A percentile compares a stretch with the other conserved stretches of the same genome.
These are phyloP conservation scores for Dictyostelium firmibasis DNA, from an alignment of 78 protist genomes.

Conservation along the genomic window DNA sequence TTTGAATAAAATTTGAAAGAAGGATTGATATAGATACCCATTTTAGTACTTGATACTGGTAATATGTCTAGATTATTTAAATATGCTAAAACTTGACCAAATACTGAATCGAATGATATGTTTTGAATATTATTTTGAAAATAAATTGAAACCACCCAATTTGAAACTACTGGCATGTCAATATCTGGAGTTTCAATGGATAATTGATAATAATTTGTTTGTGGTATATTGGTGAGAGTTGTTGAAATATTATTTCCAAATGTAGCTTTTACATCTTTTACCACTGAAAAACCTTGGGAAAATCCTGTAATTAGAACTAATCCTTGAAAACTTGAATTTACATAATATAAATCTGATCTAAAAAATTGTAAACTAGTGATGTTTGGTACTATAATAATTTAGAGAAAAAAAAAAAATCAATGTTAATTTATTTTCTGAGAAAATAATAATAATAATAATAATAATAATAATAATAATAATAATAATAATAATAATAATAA, in stretches of 20 bases:
- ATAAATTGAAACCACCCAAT: neutral
- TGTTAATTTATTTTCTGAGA: no score
- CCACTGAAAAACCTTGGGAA: neutral
- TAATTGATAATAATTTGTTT: neutral
- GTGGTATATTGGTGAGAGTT: neutral
- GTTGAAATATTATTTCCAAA: neutral
- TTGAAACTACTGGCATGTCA: neutral
- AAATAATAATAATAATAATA: no score
- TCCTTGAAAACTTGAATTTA: neutral
- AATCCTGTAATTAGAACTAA: neutral
- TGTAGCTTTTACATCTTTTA: neutral
- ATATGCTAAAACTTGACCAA: neutral
- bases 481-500: no score
- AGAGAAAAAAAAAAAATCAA: no score
- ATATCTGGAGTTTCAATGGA: neutral
- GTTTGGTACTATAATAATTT: neutral
- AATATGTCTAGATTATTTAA: neutral
- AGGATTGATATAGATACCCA: neutral
- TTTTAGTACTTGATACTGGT: neutral
- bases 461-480: no score
- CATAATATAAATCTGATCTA: neutral
- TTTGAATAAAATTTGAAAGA: neutral
- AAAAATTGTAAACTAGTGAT: neutral
- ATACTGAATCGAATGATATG: neutral
- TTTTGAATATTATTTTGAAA: neutral